Evolutionary conservation across 768 basidiomycete species (phyloP).

Genomic region (Podaxis mareebaensis): DNA sequence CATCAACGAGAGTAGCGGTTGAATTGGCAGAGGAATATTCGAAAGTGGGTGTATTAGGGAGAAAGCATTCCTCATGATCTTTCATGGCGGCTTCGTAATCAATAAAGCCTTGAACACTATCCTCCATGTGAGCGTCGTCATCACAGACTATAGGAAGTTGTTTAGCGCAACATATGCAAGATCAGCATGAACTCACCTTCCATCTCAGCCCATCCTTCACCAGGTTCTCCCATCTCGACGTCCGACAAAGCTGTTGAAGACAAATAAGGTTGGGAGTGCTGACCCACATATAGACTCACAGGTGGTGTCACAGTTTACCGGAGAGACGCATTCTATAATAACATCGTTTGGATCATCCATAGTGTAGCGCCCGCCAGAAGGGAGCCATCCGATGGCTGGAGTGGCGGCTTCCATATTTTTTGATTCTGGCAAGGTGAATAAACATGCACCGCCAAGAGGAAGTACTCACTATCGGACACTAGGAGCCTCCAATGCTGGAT

Average conservation of each 20-base stretch:
- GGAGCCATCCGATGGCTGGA: background rate
- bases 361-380: background rate
- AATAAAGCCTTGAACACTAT: background rate
- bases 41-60: background rate
- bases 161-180: background rate
- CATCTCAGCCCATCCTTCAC: constrained; percentile 9
- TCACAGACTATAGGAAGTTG: background rate
- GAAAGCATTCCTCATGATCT: background rate
- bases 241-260: background rate
- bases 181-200: background rate
- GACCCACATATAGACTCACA: background rate
- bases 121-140: background rate
- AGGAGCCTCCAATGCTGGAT: background rate
- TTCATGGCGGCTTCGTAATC: background rate
- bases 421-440: background rate
- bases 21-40: background rate
- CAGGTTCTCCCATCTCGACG: constrained; percentile 2
- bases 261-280: background rate
- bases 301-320: background rate
- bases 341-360: background rate
- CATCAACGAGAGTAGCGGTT: background rate
- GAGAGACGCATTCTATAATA: background rate
- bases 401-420: background rate
- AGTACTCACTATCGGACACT: background rate
- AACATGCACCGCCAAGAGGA: background rate